Evolutionary conservation across 1,284 basidiomycete genomes (phyloP).

Genomic region (Austroboletus novae-zelandiae): DNA sequence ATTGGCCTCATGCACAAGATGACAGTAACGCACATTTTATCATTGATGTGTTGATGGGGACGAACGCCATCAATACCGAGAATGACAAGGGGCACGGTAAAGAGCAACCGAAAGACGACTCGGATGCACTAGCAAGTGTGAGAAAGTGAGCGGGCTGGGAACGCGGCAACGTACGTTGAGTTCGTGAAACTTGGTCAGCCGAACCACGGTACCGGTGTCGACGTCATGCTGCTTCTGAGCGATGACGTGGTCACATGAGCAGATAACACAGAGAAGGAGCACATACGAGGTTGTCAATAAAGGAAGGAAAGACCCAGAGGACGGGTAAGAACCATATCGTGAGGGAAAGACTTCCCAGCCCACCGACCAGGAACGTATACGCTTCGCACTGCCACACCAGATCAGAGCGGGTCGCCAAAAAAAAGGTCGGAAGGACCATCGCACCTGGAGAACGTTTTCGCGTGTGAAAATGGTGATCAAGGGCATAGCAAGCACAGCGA

Average conservation of each 20-base stretch:
- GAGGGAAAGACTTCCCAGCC: constrained; percentile 61
- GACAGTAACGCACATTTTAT: constrained; percentile 42
- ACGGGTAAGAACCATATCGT: constrained; percentile 72
- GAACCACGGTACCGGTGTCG: constrained; percentile 59
- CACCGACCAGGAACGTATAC: constrained; percentile 64
- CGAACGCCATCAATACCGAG: constrained; percentile 66
- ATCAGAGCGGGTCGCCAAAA: constrained; percentile 3
- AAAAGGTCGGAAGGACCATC: constrained; percentile 13
- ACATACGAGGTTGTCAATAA: constrained; percentile 58
- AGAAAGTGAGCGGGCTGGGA: neutral
- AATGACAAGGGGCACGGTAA: constrained; percentile 59
- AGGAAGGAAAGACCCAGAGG: constrained; percentile 65
- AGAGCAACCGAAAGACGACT: constrained; percentile 66
- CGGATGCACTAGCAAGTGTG: constrained; percentile 52
- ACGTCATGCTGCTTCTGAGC: constrained; percentile 53
- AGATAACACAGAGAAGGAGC: neutral
- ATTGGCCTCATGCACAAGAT: neutral
- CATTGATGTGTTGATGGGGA: constrained; percentile 61
- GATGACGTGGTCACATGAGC: neutral
- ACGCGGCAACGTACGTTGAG: constrained; percentile 54
- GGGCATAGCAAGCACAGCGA: constrained; percentile 68
- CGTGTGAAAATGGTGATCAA: constrained; percentile 62
- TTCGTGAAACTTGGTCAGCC: constrained; percentile 74
- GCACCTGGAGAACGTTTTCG: constrained; percentile 53
- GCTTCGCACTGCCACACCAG: constrained; percentile 55